Conservation (phyloP, 1,284 basidiomycete species). For the Apiotrichum mycotoxinovorans region DNA sequence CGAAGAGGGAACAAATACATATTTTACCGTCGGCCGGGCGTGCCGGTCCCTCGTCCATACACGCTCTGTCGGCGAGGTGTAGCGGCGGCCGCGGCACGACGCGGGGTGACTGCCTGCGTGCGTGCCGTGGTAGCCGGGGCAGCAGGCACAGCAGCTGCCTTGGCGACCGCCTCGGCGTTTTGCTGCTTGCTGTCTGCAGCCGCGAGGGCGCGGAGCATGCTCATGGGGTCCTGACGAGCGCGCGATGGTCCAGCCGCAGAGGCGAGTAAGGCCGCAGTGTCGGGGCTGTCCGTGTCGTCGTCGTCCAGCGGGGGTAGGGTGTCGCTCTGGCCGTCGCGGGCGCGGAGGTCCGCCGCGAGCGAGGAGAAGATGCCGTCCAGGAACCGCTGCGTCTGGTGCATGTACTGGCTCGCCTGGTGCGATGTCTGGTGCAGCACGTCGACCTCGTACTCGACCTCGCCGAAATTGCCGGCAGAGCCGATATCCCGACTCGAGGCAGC, state of each 20-base stretch:
- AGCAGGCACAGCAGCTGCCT: conserved; percentile 29
- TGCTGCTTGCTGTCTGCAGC: conserved; percentile 33
- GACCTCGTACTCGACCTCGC: conserved; percentile 48
- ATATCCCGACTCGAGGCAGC: conserved; percentile 28
- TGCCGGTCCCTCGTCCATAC: conserved; percentile 13
- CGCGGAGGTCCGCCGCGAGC: conserved; percentile 41
- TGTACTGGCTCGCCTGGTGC: conserved; percentile 46
- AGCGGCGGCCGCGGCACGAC: conserved; percentile 2
- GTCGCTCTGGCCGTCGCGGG: conserved; percentile 28
- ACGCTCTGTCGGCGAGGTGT: conserved; percentile 9
- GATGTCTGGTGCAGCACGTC: conserved; percentile 44
- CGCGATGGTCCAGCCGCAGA: conserved; percentile 4
- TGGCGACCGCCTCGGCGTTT: conserved; percentile 31
- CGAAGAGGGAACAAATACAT: not conserved
- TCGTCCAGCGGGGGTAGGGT: conserved; percentile 17
- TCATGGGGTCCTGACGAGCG: conserved; percentile 35
- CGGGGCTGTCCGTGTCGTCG: conserved; percentile 28
- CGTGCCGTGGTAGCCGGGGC: not conserved
- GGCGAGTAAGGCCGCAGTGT: conserved; percentile 28
- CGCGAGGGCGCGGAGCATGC: conserved; percentile 43
- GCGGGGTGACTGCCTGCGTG: conserved; percentile 3
- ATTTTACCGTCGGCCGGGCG: not conserved
- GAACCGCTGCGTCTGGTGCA: conserved; percentile 42
- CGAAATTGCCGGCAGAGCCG: conserved; percentile 34
- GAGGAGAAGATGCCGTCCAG: conserved; percentile 49